phyloP scores from a whole-genome alignment of 306 rosid species.

The Quercus robur region DNA sequence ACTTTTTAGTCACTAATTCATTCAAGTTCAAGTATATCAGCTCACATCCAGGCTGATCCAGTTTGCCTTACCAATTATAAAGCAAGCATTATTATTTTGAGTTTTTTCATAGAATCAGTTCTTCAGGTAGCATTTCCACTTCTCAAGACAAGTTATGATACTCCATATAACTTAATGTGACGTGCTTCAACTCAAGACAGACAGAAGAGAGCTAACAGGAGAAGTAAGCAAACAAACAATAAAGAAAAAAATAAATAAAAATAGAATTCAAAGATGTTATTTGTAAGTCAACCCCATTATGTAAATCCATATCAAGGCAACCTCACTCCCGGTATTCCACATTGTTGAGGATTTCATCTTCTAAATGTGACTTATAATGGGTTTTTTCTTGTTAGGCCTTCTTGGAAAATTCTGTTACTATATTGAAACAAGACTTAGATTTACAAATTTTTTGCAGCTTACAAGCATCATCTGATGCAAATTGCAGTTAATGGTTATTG shows the following conservation, averaged over 20 bases:
- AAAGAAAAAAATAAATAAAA: background rate
- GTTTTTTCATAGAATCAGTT: background rate
- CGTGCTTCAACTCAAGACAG: background rate
- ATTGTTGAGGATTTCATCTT: no score
- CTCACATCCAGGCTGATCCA: background rate
- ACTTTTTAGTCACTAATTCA: background rate
- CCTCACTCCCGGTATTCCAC: no score
- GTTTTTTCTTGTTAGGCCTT: no score
- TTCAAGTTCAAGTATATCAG: slow-evolving; percentile 5
- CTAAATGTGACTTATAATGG: no score
- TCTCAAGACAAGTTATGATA: background rate
- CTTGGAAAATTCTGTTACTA: no score
- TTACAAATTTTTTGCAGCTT: no score
- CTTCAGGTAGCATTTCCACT: background rate
- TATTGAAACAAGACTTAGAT: no score
- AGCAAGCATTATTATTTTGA: background rate
- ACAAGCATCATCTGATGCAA: no score
- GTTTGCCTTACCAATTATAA: background rate
- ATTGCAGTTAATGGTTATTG: no score
- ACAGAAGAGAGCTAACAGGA: no score
- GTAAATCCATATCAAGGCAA: no score
- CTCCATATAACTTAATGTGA: background rate
- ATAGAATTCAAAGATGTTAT: background rate
- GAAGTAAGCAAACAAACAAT: background rate
- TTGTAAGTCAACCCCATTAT: background rate